A percentile compares a stretch with the other conserved stretches of the same genome.
Evolutionary conservation across 305 asterid genomes (phyloP).

Genomic region (Caryopteris hybrid): DNA sequence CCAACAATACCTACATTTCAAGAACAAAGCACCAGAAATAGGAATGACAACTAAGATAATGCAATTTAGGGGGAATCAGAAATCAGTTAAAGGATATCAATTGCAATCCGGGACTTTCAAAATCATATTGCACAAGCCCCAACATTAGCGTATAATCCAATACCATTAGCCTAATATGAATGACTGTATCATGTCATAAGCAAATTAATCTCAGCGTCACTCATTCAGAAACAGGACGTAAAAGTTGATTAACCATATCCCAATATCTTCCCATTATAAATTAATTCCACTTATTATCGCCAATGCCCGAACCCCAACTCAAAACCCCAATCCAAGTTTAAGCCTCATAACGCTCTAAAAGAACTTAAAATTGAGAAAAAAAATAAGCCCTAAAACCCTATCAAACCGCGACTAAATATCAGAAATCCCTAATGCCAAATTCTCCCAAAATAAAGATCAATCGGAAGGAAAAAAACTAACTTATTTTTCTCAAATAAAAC

Average conservation of each 20-base stretch:
- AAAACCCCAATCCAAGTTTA: not conserved
- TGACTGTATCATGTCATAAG: not conserved
- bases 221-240: not conserved
- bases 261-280: not conserved
- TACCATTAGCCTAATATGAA: not conserved
- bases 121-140: too few relatives aligned
- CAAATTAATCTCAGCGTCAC: not conserved
- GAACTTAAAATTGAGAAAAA: not conserved
- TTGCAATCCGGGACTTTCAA: too few relatives aligned
- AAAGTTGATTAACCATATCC: not conserved
- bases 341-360: not conserved
- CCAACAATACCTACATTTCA: too few relatives aligned
- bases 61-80: too few relatives aligned
- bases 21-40: too few relatives aligned
- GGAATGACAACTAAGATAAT: too few relatives aligned
- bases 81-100: too few relatives aligned
- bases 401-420: not conserved
- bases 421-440: not conserved
- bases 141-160: not conserved
- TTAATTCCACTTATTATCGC: not conserved
- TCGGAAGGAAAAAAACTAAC: not conserved
- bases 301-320: not conserved
- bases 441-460: too few relatives aligned
- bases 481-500: not conserved
- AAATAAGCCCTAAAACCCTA: conserved; percentile 13